Evolutionary conservation across 192 early-diverging fungal genomes (phyloP), one percentile per base, ranked within the genome.

Genomic region (Thoreauomyces humboldtii): DNA sequence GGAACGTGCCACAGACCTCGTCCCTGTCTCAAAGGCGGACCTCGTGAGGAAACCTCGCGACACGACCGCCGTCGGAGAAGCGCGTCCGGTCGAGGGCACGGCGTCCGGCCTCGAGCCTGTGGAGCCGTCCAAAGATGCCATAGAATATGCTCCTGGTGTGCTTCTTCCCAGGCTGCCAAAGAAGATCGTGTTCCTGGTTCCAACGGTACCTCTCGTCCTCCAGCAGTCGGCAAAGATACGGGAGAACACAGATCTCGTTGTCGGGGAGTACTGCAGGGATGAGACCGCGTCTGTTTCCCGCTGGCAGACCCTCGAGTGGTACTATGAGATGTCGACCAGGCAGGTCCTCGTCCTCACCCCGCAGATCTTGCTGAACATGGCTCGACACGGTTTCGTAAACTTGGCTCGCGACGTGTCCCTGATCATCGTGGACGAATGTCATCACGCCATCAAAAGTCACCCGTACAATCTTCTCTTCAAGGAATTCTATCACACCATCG

Each of bases 321-420:
- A 72, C 12, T 61, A 65, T 0, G 75, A 84, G 33, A 79, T 87
- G 67, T 71, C 76, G 12, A 58, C 71, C 17, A 65, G 70, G 17
- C 87, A 93, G 35, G 95, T 98, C 3, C 78, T 91, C 35, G 94
- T 96, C 19, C 81, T 95, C 73, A 96, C 92, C 0, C 89, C 91
- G 15, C 89, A 94, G 63, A 90, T 95, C 34, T 84, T 98, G 32
- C 77, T 92, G 52, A 89, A 93, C 72, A 77, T 87, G 2, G 63
- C 94, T 22, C 83, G 86, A 0, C 79, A 86, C 44, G 92, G 88
- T 1, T 88, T 82, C 58, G 2, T 72, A 5, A 60, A 68, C n/a
- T 55, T 67, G 35, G 52, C 56, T 25, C 21, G 25, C 4, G 44
- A 90, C 78, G 81, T 95, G 31, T 77, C 86, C 66, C 69, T 96